Percentiles rank a stretch among this genome's conserved stretches.
Evolutionary conservation across 805 yeast species (phyloP).

Genomic region (Candida bentonensis): DNA sequence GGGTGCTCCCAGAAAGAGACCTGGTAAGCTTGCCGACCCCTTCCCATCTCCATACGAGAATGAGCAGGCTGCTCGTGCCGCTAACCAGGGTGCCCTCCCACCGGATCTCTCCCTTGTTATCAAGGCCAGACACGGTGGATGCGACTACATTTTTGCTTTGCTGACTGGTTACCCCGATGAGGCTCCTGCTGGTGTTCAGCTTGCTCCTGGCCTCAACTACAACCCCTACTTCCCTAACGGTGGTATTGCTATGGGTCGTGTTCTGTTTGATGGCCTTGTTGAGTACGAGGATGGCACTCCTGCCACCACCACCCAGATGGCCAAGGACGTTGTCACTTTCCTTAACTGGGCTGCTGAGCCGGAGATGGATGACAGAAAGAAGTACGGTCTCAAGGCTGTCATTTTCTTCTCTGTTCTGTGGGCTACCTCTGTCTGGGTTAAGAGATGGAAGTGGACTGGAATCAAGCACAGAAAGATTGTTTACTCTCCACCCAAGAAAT

Average conservation of each 20-base stretch:
- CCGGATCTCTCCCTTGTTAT: constrained; percentile 95
- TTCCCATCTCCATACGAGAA: constrained; percentile 92
- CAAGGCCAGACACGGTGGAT: constrained; percentile 98
- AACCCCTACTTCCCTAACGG: constrained; percentile 99
- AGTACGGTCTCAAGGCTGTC: constrained; percentile 86
- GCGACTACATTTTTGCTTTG: constrained; percentile 86
- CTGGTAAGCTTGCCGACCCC: constrained; percentile 93
- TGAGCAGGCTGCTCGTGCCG: constrained; percentile 99
- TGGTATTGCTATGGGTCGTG: constrained; percentile 98
- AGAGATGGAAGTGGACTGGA: constrained; percentile 97
- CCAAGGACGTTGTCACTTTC: constrained; percentile 92
- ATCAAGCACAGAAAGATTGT: constrained; percentile 89
- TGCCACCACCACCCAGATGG: constrained; percentile 97
- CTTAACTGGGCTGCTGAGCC: constrained; percentile 98
- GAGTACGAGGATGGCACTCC: constrained; percentile 99
- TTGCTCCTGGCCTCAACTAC: constrained; percentile 92
- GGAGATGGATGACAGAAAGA: constrained; percentile 96
- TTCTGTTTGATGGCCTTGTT: constrained; percentile 89
- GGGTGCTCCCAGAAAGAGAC: constrained; percentile 95
- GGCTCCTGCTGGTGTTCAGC: constrained; percentile 90
- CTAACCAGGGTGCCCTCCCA: constrained; percentile 97
- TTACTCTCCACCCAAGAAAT: constrained; percentile 82
- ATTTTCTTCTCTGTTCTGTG: constrained; percentile 65
- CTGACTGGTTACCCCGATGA: constrained; percentile 99
- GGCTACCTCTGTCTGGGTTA: constrained; percentile 77